A percentile compares a stretch with the other conserved stretches of the same genome.
phyloP scores from a whole-genome alignment of 2,329 filamentous ascomycete genomes.

The Penicillium sp. region DNA sequence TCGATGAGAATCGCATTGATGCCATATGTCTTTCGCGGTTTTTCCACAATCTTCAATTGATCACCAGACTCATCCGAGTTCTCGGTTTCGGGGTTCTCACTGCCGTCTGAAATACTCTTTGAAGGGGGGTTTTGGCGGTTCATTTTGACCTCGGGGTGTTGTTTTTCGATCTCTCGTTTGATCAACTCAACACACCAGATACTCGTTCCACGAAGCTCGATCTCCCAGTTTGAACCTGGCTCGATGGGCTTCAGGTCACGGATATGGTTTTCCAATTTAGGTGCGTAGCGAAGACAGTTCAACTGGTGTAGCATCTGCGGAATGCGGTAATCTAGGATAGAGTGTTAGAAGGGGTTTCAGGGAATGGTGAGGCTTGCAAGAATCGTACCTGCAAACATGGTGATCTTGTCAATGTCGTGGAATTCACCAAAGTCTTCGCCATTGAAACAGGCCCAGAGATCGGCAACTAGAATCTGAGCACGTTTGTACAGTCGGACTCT shows the following conservation, averaged over 20 bases:
- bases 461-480: conserved; percentile 92
- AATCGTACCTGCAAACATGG: conserved; percentile 78
- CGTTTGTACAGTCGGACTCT: conserved; percentile 84
- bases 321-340: conserved; percentile 74
- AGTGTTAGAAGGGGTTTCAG: neutral
- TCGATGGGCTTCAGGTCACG: conserved; percentile 63
- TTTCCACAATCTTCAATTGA: conserved; percentile 16
- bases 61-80: conserved; percentile 14
- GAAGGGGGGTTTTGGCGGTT: conserved; percentile 4
- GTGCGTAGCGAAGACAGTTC: conserved; percentile 81
- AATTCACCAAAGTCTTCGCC: conserved; percentile 78
- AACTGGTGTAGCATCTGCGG: conserved; percentile 87
- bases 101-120: neutral
- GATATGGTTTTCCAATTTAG: conserved; percentile 71
- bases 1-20: conserved; percentile 92
- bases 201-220: conserved; percentile 87
- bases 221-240: conserved; percentile 73
- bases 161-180: conserved; percentile 70
- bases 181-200: conserved; percentile 97
- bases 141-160: conserved; percentile 65
- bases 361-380: neutral
- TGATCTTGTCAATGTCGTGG: conserved; percentile 88
- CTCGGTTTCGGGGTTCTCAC: conserved; percentile 5
- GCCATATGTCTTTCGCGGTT: conserved; percentile 32
- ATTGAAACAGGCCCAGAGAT: conserved; percentile 94